These are phyloP conservation scores for Prinsepia uniflora DNA, from an alignment of 306 rosid genomes.

Conservation along the genomic window DNA sequence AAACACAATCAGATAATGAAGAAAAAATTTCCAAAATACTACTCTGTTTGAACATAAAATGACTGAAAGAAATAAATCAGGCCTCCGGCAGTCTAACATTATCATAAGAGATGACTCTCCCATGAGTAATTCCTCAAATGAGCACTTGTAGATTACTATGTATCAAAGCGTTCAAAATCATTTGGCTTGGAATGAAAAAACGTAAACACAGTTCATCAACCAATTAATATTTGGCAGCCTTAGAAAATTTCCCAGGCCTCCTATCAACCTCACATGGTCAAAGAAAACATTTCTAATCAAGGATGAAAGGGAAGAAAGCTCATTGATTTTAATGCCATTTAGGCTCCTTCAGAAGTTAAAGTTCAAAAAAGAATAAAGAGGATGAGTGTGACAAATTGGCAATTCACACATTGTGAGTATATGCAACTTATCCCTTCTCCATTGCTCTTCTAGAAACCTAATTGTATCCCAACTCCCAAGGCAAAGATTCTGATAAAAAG, in stretches of 20 bases:
- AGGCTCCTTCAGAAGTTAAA: neutral
- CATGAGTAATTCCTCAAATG: neutral
- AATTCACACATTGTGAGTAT: neutral
- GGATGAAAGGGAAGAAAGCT: neutral
- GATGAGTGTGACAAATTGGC: conserved; percentile 1
- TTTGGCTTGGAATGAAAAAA: neutral
- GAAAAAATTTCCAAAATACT: neutral
- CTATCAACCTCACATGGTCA: neutral
- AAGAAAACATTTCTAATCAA: neutral
- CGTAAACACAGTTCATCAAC: neutral
- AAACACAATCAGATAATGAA: neutral
- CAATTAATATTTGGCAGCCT: neutral
- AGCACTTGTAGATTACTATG: neutral
- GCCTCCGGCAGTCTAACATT: neutral
- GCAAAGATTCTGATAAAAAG: neutral
- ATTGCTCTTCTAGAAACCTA: neutral
- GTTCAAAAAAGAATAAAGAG: neutral
- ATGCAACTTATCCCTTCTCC: neutral
- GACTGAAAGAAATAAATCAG: neutral
- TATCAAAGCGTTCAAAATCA: neutral
- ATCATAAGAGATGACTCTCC: neutral
- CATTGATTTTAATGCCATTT: neutral
- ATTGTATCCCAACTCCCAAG: neutral
- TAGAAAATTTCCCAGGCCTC: neutral
- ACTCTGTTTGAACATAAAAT: neutral